Base-by-base conservation (phyloP, 768 basidiomycete genomes). In the Boletellus ananas region DNA sequence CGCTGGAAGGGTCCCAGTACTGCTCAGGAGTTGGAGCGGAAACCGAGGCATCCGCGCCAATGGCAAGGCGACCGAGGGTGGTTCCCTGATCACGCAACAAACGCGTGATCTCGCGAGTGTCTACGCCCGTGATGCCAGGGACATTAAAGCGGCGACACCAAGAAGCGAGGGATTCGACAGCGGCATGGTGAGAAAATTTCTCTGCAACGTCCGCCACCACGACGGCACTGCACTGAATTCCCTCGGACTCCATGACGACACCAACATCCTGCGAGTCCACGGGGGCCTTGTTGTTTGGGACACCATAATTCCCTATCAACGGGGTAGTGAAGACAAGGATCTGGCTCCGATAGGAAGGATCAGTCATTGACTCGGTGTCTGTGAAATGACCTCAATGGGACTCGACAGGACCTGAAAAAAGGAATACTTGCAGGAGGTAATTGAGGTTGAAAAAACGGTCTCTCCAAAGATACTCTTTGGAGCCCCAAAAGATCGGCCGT, bases 291-390 rank as follows among this genome's bases (percentile, higher is more conserved):
- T 99, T 98, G 31, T 65, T 60, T 6, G 96, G 96, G 9, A 99
- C 93, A 47, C 96, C 96, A 63, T 99, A 99, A 70, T 99, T 99
- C 35, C 96, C 96, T 57, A 99, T 96, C 70, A 99, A 82, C 10
- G 96, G 96, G 0, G 94, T 88, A 38, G 96, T 99, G 74, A 99
- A 99, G 50, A 99, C 96, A 56, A 99, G 81, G 64, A 99, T 95
- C 71, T 99, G 96, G 44, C 92, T 88, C 31, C 92, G 89, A 71
- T 99, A 98, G 8, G 96, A 98, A 7, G 96, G 96, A 68, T 99
- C 96, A 34, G 96, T 99, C 96, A 99, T 97, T 8, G 93, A 96
- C 72, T 99, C 96, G 41, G 95, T 98, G 69, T 99, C 94, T 95
- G 64, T n/a, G 35, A 23, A 17, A 51, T 55, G 51, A 54, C 9